Evolutionary conservation across 176 grass and related monocot species (phyloP).

Genomic region (Saccharum officinarum): DNA sequence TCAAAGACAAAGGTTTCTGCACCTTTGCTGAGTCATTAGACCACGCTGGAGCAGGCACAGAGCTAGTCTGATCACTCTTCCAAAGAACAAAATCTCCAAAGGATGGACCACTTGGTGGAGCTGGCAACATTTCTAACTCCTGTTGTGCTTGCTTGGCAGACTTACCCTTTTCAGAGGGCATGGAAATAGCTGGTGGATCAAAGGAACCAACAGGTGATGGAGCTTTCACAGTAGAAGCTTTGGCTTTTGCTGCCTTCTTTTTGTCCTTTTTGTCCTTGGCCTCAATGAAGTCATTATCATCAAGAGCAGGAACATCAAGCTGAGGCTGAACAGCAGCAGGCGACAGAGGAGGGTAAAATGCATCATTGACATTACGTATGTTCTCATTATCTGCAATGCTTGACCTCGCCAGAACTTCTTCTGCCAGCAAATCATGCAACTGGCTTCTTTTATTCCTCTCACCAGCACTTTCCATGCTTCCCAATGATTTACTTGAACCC

Average conservation of each 20-base stretch:
- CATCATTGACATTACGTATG: slow-evolving; percentile 41
- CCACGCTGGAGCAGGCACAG: slow-evolving; percentile 76
- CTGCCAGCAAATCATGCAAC: slow-evolving; percentile 87
- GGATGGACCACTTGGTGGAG: slow-evolving; percentile 72
- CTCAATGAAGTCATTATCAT: slow-evolving; percentile 90
- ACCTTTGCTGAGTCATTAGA: slow-evolving; percentile 69
- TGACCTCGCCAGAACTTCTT: slow-evolving; percentile 78
- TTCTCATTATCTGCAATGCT: slow-evolving; percentile 56
- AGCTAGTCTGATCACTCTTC: slow-evolving; percentile 70
- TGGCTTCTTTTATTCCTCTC: slow-evolving; percentile 74
- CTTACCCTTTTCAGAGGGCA: slow-evolving; percentile 58
- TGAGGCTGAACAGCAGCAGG: slow-evolving; percentile 35
- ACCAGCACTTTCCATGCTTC: slow-evolving; percentile 40
- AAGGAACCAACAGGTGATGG: slow-evolving; percentile 49
- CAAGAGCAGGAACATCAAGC: slow-evolving; percentile 45
- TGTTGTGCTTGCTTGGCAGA: slow-evolving; percentile 50
- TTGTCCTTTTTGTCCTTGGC: slow-evolving; percentile 97
- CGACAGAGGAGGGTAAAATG: slow-evolving; percentile 39
- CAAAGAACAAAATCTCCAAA: slow-evolving; percentile 94
- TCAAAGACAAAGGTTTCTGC: slow-evolving; percentile 73
- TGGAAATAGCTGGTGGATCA: slow-evolving; percentile 45
- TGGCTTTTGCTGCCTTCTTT: slow-evolving; percentile 81
- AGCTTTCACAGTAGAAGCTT: slow-evolving; percentile 55
- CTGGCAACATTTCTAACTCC: slow-evolving; percentile 61
- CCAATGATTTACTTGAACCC: slow-evolving; percentile 37